Base-by-base conservation (phyloP, 2,329 filamentous ascomycete species). In the Colletotrichum musae region DNA sequence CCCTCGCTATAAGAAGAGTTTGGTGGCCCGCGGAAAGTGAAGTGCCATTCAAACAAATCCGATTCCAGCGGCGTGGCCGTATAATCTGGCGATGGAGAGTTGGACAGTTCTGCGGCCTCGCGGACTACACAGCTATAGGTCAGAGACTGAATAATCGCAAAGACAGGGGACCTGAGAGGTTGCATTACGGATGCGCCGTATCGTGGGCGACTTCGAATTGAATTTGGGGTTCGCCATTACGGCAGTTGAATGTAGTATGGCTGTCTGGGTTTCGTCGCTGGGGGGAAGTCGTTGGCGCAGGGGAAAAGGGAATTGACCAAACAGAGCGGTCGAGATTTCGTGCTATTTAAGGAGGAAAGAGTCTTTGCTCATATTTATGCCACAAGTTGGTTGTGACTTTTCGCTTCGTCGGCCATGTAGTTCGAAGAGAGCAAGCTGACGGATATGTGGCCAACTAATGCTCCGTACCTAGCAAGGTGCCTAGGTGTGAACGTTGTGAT, bases 1-100 rank as follows among this genome's bases (percentile, higher is more conserved):
- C 96, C 96, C 39, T 86, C 84, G 52, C 90, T 89, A 82, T 95
- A 98, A 45, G 91, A 89, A 0, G 94, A 95, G 39, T 89, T 85
- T 0, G 95, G 95, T 0, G 95, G 95, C 0, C 96, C 96, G 59
- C 92, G 90, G n/a, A 99, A 87, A 0, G 96, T 99, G 83, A 98
- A 99, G 84, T 99, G 96, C 96, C 96, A 99, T 82, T 98, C 95
- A 82, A 97, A 97, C 62, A 99, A 91, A 81, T 98, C 94, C 39
- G 89, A 86, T 78, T 98, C 95, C 71, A 95, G 89, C 0, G 96
- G 96, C 4, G 91, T 86, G 48, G 95, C 96, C 74, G 92, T 89
- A 82, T 95, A 97, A 83, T 97, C 94, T 62, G 93, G 86, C 2
- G 94, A 96, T 5, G 95, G 94, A 45, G 92, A 88, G 68, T 86